phyloP scores from a whole-genome alignment of 345 rosid genomes.

The Salix purpurea region DNA sequence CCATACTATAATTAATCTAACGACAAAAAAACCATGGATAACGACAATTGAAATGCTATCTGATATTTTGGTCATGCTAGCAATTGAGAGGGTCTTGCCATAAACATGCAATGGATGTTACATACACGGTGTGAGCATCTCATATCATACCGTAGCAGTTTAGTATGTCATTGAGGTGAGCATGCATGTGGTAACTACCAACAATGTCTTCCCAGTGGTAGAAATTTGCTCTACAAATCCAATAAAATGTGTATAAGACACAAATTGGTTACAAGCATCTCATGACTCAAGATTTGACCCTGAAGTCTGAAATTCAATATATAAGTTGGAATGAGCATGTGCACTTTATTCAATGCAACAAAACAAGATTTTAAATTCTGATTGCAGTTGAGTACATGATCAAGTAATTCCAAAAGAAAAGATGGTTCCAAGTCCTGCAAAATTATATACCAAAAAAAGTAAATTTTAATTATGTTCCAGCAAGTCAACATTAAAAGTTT shows the following conservation, averaged over 20 bases:
- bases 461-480: background rate
- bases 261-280: background rate
- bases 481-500: background rate
- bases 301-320: background rate
- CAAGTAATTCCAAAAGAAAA: background rate
- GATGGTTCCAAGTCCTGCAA: background rate
- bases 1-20: background rate
- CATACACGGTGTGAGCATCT: background rate
- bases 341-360: background rate
- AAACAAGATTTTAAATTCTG: background rate
- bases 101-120: background rate
- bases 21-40: background rate
- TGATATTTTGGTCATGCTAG: background rate
- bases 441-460: background rate
- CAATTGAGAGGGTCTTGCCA: background rate
- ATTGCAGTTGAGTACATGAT: background rate
- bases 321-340: background rate
- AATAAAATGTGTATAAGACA: no score
- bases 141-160: background rate
- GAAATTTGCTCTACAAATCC: background rate
- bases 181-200: background rate
- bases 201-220: background rate
- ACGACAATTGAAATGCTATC: background rate
- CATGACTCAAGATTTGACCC: background rate
- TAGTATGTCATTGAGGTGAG: background rate